Base-by-base conservation (phyloP, 2,329 filamentous ascomycete species). In the Aspergillus caelatus region DNA sequence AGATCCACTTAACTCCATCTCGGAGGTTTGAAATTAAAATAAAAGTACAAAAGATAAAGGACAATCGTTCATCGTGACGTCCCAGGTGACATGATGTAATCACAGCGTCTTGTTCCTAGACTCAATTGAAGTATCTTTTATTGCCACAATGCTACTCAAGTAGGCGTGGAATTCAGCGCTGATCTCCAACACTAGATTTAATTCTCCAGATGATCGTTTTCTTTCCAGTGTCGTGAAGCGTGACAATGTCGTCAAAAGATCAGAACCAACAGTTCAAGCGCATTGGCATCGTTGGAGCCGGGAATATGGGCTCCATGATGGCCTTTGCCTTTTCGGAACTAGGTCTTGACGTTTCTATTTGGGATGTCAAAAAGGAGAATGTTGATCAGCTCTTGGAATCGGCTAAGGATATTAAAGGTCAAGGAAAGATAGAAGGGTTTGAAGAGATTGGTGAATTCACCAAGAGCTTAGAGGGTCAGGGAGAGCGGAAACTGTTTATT, bases 291-390 rank as follows among this genome's bases (percentile, higher is more conserved):
- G 77, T 79, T 46, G 78, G 78, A 41, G 77, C 74, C 61, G 78
- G 78, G 19, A 79, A 75, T 61, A 79, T 80, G 77, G 78, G 78
- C 54, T 78, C 78, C 32, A 79, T 79, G 75, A 79, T 80, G 78
- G 70, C 75, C 60, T 75, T 79, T 63, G 77, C 77, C 21, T 79
- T 80, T 43, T 73, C 76, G 0, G 78, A 80, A 46, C 62, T 78
- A 4, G 77, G 77, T 0, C 70, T 78, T 14, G 70, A 78, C 46
- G 76, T 80, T 9, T 80, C 78, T 1, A 67, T 79, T 3, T 80
- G 77, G 76, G 77, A 80, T 58, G 71, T 75, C 16, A 69, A 70
- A 2, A 70, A 66, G 9, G 53, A 68, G 1, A 80, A 80, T 53
- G 67, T 80, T 4, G 75, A 79, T 32, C 68, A 74, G 45, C 66